These are phyloP conservation scores for Choiromyces venosus DNA, from an alignment of 495 filamentous ascomycete species.

Conservation along the genomic window DNA sequence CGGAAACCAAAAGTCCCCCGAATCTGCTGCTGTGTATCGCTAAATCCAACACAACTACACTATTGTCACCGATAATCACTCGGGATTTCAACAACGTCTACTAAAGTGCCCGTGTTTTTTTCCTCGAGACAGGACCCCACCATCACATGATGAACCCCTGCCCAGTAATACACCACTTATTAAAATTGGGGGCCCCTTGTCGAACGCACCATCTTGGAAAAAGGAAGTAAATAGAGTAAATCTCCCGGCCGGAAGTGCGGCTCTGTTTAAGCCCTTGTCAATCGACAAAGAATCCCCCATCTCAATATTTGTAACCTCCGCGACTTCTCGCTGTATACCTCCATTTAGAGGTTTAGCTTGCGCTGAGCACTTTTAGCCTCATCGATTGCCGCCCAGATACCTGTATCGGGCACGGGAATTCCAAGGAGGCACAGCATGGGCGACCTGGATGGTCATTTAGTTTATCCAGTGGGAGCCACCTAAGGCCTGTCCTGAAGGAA, in stretches of 20 bases:
- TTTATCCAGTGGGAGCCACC: background rate
- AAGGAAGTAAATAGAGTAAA: background rate
- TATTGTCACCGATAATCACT: background rate
- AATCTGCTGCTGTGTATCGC: background rate
- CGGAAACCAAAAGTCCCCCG: too few species aligned
- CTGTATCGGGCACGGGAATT: background rate
- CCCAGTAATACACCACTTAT: background rate
- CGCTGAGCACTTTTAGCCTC: background rate
- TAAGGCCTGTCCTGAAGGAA: background rate
- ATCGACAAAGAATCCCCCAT: background rate
- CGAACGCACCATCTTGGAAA: background rate
- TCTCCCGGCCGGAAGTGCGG: background rate
- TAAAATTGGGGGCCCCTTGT: background rate
- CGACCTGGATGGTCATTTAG: background rate
- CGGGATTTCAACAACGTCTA: background rate
- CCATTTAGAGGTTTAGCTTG: background rate
- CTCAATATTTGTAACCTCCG: background rate
- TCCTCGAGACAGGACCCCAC: background rate
- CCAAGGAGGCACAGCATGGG: background rate
- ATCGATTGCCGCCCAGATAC: background rate
- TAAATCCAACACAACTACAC: background rate
- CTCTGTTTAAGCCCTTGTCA: slow-evolving; percentile 2
- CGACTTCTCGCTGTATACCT: background rate
- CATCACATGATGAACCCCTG: background rate
- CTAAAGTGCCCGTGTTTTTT: background rate